Evolutionary conservation across 78 protist species (phyloP).

Genomic region (Guillardia theta): DNA sequence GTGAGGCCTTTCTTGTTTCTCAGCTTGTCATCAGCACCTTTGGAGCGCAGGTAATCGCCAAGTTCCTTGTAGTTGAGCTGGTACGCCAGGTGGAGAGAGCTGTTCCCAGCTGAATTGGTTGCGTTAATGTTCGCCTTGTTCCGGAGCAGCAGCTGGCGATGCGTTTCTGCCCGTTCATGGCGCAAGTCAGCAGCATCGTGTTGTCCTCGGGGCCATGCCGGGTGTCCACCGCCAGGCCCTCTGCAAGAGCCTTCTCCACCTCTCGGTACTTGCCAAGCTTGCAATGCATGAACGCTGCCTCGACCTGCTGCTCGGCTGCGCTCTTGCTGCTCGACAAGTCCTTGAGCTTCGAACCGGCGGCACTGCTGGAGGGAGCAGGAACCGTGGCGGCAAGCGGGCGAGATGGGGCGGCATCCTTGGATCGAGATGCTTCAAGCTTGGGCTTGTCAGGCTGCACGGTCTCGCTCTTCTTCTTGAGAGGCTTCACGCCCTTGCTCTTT

Average conservation of each 20-base stretch:
- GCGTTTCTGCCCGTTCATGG: not conserved
- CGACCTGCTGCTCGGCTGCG: not conserved
- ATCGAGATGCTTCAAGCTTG: no score
- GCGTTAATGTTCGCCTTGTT: not conserved
- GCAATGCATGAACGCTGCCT: not conserved
- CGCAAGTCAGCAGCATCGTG: conserved; percentile 13
- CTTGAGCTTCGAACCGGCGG: not conserved
- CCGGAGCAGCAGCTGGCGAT: not conserved
- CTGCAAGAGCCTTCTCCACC: not conserved
- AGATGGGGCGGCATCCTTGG: no score
- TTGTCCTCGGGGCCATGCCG: not conserved
- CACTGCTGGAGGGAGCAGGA: not conserved
- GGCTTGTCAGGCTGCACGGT: not conserved
- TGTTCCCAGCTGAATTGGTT: not conserved
- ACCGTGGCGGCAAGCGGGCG: no score
- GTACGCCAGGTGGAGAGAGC: not conserved
- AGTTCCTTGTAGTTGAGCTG: not conserved
- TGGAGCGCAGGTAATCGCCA: not conserved
- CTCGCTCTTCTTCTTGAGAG: not conserved
- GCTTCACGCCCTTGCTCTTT: not conserved
- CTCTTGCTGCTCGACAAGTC: no score
- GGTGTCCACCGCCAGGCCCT: not conserved
- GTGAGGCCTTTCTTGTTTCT: conserved; percentile 14
- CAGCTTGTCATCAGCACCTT: not conserved
- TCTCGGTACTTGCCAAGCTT: not conserved